A percentile compares a stretch with the other conserved stretches of the same genome.
phyloP scores from a whole-genome alignment of 2,329 filamentous ascomycete genomes.

The Aaosphaeria pasadenensis region DNA sequence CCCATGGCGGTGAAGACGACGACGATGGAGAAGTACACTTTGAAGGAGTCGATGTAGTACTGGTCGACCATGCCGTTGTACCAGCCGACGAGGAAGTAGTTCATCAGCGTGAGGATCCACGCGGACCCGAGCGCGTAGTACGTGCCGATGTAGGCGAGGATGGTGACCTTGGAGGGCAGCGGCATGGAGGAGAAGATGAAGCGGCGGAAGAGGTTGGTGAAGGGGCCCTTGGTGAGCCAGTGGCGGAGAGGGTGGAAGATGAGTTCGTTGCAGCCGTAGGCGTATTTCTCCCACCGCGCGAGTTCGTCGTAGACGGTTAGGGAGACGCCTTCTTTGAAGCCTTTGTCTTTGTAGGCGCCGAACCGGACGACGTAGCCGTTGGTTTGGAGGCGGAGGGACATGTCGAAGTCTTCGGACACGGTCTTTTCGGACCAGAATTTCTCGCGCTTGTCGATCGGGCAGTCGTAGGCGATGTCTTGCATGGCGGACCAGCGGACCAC shows the following conservation, averaged over 20 bases:
- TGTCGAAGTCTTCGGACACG: slow-evolving; percentile 77
- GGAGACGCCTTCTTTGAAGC: slow-evolving; percentile 72
- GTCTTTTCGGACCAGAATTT: slow-evolving; percentile 74
- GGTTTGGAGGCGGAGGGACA: slow-evolving; percentile 68
- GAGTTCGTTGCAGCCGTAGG: slow-evolving; percentile 69
- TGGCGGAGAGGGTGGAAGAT: slow-evolving; percentile 65
- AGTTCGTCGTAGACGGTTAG: slow-evolving; percentile 72
- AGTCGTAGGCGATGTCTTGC: slow-evolving; percentile 52
- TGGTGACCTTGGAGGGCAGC: slow-evolving; percentile 66
- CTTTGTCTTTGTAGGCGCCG: slow-evolving; percentile 65
- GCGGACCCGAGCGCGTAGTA: slow-evolving; percentile 70
- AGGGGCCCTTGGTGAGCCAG: slow-evolving; percentile 62
- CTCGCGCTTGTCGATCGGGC: slow-evolving; percentile 52
- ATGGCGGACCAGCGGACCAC: slow-evolving; percentile 68
- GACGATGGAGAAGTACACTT: slow-evolving; percentile 62
- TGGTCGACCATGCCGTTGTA: slow-evolving; percentile 73
- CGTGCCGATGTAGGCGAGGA: slow-evolving; percentile 68
- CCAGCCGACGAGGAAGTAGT: slow-evolving; percentile 72
- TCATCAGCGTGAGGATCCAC: slow-evolving; percentile 64
- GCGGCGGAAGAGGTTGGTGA: slow-evolving; percentile 61
- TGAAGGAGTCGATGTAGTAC: slow-evolving; percentile 74
- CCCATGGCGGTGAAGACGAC: slow-evolving; percentile 64
- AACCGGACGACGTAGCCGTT: slow-evolving; percentile 66
- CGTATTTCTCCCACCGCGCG: slow-evolving; percentile 69
- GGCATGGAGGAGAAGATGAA: slow-evolving; percentile 62